A percentile compares a stretch with the other conserved stretches of the same genome.
phyloP scores from a whole-genome alignment of 306 rosid genomes.

The Fagus crenata region DNA sequence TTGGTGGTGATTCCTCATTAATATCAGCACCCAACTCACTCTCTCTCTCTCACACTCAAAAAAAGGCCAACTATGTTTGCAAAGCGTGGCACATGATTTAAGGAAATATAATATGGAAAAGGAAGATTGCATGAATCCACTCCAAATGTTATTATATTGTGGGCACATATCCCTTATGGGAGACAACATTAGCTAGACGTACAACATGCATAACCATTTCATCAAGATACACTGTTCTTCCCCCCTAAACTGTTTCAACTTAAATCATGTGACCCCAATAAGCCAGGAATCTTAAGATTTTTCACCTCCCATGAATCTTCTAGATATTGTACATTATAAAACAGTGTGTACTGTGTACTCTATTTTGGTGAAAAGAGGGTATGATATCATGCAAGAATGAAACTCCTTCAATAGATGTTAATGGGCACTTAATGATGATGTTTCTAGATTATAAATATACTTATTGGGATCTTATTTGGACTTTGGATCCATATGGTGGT shows the following conservation, averaged over 20 bases:
- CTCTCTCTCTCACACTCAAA: background rate
- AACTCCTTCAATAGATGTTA: slow-evolving; percentile 24
- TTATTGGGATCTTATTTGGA: slow-evolving; percentile 39
- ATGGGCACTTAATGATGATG: slow-evolving; percentile 42
- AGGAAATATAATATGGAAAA: background rate
- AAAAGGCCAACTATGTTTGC: background rate
- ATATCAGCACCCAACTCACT: background rate
- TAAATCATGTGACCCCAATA: slow-evolving; percentile 34
- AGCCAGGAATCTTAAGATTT: slow-evolving; percentile 43
- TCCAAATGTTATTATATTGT: background rate
- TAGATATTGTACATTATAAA: slow-evolving; percentile 5
- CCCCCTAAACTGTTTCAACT: background rate
- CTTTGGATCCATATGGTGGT: background rate
- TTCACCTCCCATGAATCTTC: slow-evolving; percentile 43
- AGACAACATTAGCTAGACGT: slow-evolving; percentile 31
- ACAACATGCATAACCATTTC: slow-evolving; percentile 18
- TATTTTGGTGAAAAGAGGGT: slow-evolving; percentile 34
- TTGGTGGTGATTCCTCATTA: background rate
- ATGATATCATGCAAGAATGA: slow-evolving; percentile 25
- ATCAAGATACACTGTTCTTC: slow-evolving; percentile 16
- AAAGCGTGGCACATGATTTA: background rate
- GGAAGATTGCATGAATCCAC: background rate
- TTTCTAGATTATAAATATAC: slow-evolving; percentile 38
- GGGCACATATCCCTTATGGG: slow-evolving; percentile 16
- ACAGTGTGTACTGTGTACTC: background rate